These are phyloP conservation scores for Pneumocystis carinii DNA, from an alignment of 1,139 yeast species.

Conservation along the genomic window DNA sequence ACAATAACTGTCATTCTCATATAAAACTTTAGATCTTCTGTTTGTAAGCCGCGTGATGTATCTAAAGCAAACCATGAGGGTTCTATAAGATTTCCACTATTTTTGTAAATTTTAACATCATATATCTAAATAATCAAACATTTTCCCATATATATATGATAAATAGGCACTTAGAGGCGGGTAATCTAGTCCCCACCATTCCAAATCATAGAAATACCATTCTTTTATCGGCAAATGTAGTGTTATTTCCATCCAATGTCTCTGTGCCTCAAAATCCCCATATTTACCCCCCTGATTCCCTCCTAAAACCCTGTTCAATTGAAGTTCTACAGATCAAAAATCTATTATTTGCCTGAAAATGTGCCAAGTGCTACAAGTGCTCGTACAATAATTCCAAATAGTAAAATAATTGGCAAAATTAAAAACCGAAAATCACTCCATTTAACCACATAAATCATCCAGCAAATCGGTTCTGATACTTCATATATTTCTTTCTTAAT, in stretches of 20 bases:
- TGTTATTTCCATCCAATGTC: conserved; percentile 96
- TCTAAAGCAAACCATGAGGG: conserved; percentile 63
- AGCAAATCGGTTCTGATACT: background rate
- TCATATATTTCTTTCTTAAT: background rate
- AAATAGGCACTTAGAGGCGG: conserved; percentile 96
- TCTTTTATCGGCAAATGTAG: conserved; percentile 50
- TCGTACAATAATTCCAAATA: conserved; percentile 61
- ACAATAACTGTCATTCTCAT: conserved; percentile 70
- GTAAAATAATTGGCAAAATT: conserved; percentile 35
- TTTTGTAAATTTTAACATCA: background rate
- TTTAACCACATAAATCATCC: background rate
- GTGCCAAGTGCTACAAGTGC: conserved; percentile 83
- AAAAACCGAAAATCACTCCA: conserved; percentile 4
- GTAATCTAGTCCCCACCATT: conserved; percentile 94
- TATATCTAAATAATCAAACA: conserved; percentile 21
- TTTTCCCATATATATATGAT: conserved; percentile 60
- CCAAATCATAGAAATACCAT: conserved; percentile 83
- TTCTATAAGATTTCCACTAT: conserved; percentile 41
- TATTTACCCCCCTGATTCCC: conserved; percentile 50
- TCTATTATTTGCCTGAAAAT: conserved; percentile 48
- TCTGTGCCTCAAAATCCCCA: conserved; percentile 96
- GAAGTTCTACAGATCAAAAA: background rate
- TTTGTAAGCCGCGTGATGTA: conserved; percentile 61
- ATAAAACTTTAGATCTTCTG: conserved; percentile 49
- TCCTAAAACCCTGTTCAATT: conserved; percentile 6